phyloP scores from a whole-genome alignment of 129 eudicot genomes.

The Flaveria trinervia region DNA sequence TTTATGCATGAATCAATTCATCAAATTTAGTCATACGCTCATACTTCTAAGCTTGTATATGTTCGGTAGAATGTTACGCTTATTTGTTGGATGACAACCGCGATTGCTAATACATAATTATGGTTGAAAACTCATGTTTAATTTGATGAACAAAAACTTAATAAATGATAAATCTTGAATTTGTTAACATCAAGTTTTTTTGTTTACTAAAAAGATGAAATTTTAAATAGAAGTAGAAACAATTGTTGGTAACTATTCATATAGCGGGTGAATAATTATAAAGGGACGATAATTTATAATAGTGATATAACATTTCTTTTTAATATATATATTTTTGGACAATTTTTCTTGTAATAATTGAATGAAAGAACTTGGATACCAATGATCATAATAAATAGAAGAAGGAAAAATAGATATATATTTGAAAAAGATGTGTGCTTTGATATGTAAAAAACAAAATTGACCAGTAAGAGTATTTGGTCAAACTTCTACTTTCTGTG shows the following conservation, averaged over 20 bases:
- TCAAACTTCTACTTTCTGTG: slow-evolving; percentile 65
- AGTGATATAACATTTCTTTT: neutral
- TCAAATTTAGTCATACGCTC: neutral
- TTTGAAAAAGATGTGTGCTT: slow-evolving; percentile 34
- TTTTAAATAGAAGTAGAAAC: neutral
- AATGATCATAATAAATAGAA: slow-evolving; percentile 7
- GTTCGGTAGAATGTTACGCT: neutral
- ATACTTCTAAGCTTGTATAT: neutral
- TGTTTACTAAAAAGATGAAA: neutral
- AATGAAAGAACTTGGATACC: slow-evolving; percentile 21
- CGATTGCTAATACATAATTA: neutral
- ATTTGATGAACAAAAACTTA: neutral
- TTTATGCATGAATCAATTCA: neutral
- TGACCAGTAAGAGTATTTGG: slow-evolving; percentile 48
- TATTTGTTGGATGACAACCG: neutral
- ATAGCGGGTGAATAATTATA: neutral
- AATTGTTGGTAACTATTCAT: neutral
- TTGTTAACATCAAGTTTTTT: neutral
- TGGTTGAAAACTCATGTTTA: neutral
- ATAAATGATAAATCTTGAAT: neutral
- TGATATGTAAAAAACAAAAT: slow-evolving; percentile 52
- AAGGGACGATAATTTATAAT: too few relatives aligned
- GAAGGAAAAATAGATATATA: slow-evolving; percentile 14
- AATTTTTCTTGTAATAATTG: slow-evolving; percentile 14
- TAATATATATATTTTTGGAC: neutral